These are phyloP conservation scores for Agaricus blazei DNA, from an alignment of 768 basidiomycete genomes.

Conservation along the genomic window DNA sequence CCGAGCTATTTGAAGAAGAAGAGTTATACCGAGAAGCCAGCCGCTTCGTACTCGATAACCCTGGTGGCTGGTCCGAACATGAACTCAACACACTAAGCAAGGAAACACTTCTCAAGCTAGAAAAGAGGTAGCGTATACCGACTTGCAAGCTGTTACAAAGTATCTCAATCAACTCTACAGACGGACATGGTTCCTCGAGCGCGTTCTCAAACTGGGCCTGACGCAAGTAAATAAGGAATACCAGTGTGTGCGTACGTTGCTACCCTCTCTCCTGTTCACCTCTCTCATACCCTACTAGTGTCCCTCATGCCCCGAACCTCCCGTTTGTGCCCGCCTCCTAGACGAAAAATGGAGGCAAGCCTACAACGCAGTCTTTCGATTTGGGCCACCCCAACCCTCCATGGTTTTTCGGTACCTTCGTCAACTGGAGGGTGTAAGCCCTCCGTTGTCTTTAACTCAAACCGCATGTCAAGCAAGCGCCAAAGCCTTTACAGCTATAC, in stretches of 20 bases:
- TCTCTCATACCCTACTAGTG: conserved; percentile 43
- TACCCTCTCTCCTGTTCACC: neutral
- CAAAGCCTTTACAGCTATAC: conserved; percentile 81
- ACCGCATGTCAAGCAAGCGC: conserved; percentile 87
- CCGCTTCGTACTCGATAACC: conserved; percentile 89
- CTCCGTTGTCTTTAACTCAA: conserved; percentile 80
- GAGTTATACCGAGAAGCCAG: conserved; percentile 88
- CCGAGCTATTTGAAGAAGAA: conserved; percentile 86
- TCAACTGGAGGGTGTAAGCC: conserved; percentile 86
- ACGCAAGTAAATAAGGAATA: conserved; percentile 91
- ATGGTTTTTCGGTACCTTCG: conserved; percentile 92
- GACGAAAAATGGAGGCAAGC: conserved; percentile 95
- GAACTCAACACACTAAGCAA: conserved; percentile 78
- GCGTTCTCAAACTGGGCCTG: conserved; percentile 86
- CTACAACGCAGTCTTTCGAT: conserved; percentile 81
- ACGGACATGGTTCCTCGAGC: conserved; percentile 93
- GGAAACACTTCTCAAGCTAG: conserved; percentile 83
- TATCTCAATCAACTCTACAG: conserved; percentile 27
- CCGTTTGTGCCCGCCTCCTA: conserved; percentile 72
- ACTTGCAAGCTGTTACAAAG: neutral
- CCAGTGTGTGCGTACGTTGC: conserved; percentile 62
- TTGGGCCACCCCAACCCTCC: conserved; percentile 85
- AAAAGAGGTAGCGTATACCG: conserved; percentile 56
- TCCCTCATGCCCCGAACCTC: conserved; percentile 75
- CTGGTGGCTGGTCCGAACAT: conserved; percentile 77